A percentile compares a stretch with the other conserved stretches of the same genome.
phyloP scores from a whole-genome alignment of 164 flowering plant species.

The Stephania japonica region DNA sequence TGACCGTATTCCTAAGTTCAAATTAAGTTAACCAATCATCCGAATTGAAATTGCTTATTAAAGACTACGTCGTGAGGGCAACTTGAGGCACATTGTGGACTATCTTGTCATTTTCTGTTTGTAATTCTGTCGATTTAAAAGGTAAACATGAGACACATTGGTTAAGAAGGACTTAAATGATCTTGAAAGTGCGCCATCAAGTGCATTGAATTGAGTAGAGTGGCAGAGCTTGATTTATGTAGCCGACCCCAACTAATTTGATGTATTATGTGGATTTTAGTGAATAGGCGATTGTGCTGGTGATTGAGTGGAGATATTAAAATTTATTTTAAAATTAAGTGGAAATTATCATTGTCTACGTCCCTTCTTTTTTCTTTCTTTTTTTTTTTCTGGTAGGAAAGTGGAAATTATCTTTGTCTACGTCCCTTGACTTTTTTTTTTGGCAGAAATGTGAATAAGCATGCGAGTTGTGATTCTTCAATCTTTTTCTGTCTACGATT shows the following conservation, averaged over 20 bases:
- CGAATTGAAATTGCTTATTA: too few relatives aligned
- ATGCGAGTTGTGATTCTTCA: neutral
- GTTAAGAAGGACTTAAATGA: too few relatives aligned
- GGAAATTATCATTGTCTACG: neutral
- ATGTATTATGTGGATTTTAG: neutral
- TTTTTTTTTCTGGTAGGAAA: too few relatives aligned
- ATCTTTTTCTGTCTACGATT: neutral
- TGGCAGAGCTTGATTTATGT: neutral
- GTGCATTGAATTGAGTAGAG: neutral
- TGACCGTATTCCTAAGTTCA: neutral
- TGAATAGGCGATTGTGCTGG: neutral
- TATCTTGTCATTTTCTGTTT: neutral
- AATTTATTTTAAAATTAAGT: too few relatives aligned
- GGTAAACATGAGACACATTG: neutral
- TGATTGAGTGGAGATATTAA: too few relatives aligned
- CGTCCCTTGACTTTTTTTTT: neutral
- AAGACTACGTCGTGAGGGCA: neutral
- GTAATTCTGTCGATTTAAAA: neutral
- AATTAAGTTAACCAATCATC: neutral
- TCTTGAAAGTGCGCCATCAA: neutral
- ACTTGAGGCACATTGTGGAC: too few relatives aligned
- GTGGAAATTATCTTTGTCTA: neutral
- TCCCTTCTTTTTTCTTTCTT: neutral
- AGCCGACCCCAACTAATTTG: neutral
- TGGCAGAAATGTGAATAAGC: neutral